Percentiles rank a stretch among this genome's conserved stretches.
Evolutionary conservation across 257 asterid genomes (phyloP).

Genomic region (Apocynum venetum): DNA sequence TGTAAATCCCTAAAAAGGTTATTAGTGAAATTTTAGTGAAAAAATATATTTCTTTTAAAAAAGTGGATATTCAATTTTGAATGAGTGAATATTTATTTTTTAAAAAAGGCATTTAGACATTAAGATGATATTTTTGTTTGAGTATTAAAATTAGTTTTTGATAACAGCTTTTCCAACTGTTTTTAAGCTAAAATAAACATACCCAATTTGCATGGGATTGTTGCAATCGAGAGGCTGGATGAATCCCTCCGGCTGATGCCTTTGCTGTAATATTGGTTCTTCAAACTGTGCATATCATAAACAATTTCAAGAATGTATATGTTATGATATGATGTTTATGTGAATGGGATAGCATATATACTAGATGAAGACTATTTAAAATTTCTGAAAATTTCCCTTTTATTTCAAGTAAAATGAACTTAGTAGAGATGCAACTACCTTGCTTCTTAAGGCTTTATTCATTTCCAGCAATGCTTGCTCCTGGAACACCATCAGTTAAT

Average conservation of each 20-base stretch:
- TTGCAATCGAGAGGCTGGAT: conserved; percentile 21
- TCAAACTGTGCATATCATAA: conserved; percentile 23
- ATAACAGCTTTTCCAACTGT: neutral
- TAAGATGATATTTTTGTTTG: no score
- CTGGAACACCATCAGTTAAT: conserved; percentile 12
- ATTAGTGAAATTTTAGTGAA: no score
- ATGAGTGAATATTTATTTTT: no score
- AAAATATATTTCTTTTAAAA: no score
- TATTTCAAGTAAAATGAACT: neutral
- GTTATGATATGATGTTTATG: neutral
- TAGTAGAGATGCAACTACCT: conserved; percentile 20
- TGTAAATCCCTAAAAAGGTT: no score
- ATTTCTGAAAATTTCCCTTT: neutral
- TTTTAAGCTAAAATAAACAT: neutral
- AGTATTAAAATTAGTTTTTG: no score
- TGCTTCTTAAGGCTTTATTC: conserved; percentile 28
- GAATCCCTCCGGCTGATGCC: conserved; percentile 19
- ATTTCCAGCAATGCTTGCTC: conserved; percentile 29
- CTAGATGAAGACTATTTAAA: no score
- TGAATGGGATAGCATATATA: no score
- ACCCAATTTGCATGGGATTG: conserved; percentile 28
- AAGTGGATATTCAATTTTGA: no score
- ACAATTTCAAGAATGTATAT: neutral
- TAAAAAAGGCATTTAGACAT: no score
- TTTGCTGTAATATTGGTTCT: conserved; percentile 17